These are phyloP conservation scores for Aspergillus piperis DNA, from an alignment of 2,329 filamentous ascomycete species.

Conservation along the genomic window DNA sequence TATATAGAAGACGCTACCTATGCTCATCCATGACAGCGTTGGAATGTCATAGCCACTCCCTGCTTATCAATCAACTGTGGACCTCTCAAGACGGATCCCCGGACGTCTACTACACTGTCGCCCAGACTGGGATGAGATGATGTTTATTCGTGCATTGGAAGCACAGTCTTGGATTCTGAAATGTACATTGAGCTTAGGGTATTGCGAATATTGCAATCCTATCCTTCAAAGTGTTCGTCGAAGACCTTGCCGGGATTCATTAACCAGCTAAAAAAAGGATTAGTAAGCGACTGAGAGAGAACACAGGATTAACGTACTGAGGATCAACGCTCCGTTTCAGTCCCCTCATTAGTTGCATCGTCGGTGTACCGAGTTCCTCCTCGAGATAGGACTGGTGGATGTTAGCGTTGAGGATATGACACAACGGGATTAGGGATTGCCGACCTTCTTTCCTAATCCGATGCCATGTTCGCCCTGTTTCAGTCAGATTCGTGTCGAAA, in stretches of 20 bases:
- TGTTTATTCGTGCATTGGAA: too few species aligned
- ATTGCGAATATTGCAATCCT: not conserved
- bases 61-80: too few species aligned
- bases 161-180: too few species aligned
- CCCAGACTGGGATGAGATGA: too few species aligned
- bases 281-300: not conserved
- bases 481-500: not conserved
- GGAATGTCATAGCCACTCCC: too few species aligned
- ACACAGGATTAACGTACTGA: not conserved
- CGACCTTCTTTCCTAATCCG: constrained; percentile 76
- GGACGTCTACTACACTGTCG: too few species aligned
- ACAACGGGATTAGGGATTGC: too few species aligned
- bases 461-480: constrained; percentile 72
- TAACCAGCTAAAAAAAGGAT: not conserved
- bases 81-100: too few species aligned
- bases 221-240: not conserved
- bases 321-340: constrained; percentile 5
- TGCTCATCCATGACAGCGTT: too few species aligned
- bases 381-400: not conserved
- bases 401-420: not conserved
- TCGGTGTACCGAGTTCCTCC: not conserved
- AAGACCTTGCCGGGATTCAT: constrained; percentile 9
- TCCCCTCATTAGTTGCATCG: constrained; percentile 1
- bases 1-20: too few species aligned
- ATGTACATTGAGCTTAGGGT: too few species aligned